Evolutionary conservation across 768 basidiomycete species (phyloP).

Genomic region (Tulasnella sp.): DNA sequence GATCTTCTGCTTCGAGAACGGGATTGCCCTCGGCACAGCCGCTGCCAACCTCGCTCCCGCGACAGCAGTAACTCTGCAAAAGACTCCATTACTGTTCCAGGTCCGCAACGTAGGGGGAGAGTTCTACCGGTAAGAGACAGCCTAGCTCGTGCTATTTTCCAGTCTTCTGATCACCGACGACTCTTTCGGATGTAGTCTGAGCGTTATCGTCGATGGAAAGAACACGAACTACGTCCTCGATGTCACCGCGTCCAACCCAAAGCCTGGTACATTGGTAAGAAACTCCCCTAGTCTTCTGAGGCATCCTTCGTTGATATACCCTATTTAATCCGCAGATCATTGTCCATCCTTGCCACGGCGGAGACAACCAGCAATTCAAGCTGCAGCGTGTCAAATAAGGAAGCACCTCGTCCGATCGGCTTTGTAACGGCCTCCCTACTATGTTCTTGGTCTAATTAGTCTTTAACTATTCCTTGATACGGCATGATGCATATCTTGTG

Average conservation of each 20-base stretch:
- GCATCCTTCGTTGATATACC: neutral
- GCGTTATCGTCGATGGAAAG: neutral
- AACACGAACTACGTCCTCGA: conserved; percentile 9
- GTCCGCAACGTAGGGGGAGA: neutral
- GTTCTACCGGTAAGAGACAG: neutral
- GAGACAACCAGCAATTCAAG: neutral
- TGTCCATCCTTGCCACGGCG: neutral
- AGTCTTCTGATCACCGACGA: neutral
- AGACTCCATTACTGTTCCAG: neutral
- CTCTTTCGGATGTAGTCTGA: neutral
- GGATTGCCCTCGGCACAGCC: neutral
- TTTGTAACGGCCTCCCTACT: neutral
- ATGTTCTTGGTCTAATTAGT: neutral
- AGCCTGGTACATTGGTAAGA: neutral
- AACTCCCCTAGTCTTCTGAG: neutral
- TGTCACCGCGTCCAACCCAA: neutral
- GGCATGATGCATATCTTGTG: neutral
- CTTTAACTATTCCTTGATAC: neutral
- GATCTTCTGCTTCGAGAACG: neutral
- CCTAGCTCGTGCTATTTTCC: neutral
- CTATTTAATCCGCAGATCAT: neutral
- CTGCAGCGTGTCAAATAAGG: neutral
- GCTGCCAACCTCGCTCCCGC: neutral
- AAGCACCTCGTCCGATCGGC: neutral
- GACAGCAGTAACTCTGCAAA: neutral